A percentile compares a stretch with the other conserved stretches of the same genome.
Conservation (phyloP, 2,329 filamentous ascomycete species). For the Curvularia verruculosa region DNA sequence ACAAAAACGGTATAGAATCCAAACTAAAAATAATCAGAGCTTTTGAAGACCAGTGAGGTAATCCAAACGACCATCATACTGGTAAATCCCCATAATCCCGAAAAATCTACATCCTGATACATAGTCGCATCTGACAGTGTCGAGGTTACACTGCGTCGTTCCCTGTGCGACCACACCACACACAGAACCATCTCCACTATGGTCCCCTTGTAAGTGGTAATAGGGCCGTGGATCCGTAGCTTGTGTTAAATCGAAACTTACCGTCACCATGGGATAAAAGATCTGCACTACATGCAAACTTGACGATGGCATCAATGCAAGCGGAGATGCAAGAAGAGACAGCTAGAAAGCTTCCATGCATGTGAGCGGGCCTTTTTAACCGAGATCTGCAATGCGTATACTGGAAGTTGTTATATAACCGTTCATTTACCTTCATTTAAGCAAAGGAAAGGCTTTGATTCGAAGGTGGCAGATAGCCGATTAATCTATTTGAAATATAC, state of each 20-base stretch:
- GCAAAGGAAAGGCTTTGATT: not conserved
- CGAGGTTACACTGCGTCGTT: not conserved
- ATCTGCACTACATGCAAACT: not conserved
- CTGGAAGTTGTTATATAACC: not conserved
- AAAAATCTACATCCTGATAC: not conserved
- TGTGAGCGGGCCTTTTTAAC: not conserved
- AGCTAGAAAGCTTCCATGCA: no score
- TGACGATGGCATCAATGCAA: not conserved
- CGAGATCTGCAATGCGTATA: not conserved
- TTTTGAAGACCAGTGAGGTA: not conserved
- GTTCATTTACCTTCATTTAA: not conserved
- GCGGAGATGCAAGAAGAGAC: no score
- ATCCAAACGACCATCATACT: not conserved
- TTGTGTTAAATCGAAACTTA: not conserved
- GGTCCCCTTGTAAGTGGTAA: not conserved
- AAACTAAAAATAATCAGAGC: no score
- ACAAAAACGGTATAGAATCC: not conserved
- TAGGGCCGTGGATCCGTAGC: not conserved
- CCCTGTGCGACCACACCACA: not conserved
- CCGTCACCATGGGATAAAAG: not conserved
- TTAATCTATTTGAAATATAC: not conserved
- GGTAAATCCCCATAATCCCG: not conserved
- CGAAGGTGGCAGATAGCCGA: not conserved
- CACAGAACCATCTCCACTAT: not conserved
- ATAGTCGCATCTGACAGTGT: not conserved